Evolutionary conservation across 208 protist species (phyloP).

Genomic region (Trypanosoma vivax): DNA sequence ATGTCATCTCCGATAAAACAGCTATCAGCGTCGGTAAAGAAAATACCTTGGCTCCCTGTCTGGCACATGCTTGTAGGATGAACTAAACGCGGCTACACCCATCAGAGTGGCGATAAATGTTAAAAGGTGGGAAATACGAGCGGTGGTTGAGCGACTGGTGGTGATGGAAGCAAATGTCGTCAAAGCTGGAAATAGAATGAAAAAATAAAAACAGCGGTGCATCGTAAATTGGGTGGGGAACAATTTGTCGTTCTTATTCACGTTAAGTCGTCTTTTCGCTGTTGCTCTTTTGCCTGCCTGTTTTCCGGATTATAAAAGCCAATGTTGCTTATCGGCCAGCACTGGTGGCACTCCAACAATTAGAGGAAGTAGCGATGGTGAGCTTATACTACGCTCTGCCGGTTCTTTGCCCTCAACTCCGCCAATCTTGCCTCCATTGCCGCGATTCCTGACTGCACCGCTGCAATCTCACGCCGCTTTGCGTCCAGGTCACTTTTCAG

Average conservation of each 20-base stretch:
- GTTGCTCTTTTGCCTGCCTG: no score
- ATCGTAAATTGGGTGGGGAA: no score
- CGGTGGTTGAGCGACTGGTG: neutral
- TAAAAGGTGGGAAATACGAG: neutral
- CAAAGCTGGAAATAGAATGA: neutral
- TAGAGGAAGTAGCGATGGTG: neutral
- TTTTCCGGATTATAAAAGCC: no score
- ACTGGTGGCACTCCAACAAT: neutral
- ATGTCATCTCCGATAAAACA: constrained; percentile 59
- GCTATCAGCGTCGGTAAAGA: constrained; percentile 72
- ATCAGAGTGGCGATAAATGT: neutral
- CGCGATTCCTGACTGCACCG: constrained; percentile 10
- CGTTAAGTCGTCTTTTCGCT: no score
- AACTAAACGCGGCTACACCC: neutral
- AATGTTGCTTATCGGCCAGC: no score
- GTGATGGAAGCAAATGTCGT: neutral
- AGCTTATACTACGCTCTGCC: neutral
- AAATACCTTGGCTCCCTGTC: constrained; percentile 33
- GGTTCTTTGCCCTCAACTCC: no score
- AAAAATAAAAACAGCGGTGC: neutral
- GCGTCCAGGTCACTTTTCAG: constrained; percentile 12
- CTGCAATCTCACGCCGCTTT: constrained; percentile 3
- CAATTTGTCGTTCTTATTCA: no score
- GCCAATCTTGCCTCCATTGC: constrained; percentile 5
- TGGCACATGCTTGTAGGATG: constrained; percentile 32